Conservation (phyloP, 2,329 filamentous ascomycete genomes). For the Proliferodiscus dingleyae region DNA sequence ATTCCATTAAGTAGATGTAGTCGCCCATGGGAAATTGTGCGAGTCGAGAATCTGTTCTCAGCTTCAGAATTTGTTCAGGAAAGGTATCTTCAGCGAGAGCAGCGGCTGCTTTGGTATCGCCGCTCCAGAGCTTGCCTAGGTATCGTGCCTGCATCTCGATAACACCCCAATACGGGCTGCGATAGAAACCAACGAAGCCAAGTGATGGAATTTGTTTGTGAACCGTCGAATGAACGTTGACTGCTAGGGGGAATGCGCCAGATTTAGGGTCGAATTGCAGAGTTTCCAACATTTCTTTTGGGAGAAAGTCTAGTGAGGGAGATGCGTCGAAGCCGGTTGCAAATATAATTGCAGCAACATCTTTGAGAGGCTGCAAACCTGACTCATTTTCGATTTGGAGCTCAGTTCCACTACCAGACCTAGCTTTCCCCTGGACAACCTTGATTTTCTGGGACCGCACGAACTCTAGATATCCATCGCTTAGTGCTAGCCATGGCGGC, state of each 20-base stretch:
- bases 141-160: constrained; percentile 82
- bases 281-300: constrained; percentile 46
- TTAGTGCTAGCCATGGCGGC: constrained; percentile 65
- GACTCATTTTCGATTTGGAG: constrained; percentile 30
- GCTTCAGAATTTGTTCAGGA: constrained; percentile 23
- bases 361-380: constrained; percentile 36
- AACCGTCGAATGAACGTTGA: constrained; percentile 64
- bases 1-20: constrained; percentile 70
- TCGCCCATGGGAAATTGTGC: constrained; percentile 80
- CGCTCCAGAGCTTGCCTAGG: constrained; percentile 56
- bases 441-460: constrained; percentile 60
- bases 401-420: background rate
- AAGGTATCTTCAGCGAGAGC: constrained; percentile 22
- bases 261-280: constrained; percentile 51
- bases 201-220: constrained; percentile 57
- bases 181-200: constrained; percentile 79
- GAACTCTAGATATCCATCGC: constrained; percentile 69
- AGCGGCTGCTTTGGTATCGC: constrained; percentile 20
- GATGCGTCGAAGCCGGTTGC: constrained; percentile 71
- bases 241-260: constrained; percentile 52
- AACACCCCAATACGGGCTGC: constrained; percentile 79
- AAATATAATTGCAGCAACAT: constrained; percentile 64
- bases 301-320: constrained; percentile 60
- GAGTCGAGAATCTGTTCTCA: constrained; percentile 36
- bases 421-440: constrained; percentile 29